Percentiles rank a stretch among this genome's conserved stretches.
Conservation (phyloP, 2,329 filamentous ascomycete genomes). For the Exophiala dermatitidis region DNA sequence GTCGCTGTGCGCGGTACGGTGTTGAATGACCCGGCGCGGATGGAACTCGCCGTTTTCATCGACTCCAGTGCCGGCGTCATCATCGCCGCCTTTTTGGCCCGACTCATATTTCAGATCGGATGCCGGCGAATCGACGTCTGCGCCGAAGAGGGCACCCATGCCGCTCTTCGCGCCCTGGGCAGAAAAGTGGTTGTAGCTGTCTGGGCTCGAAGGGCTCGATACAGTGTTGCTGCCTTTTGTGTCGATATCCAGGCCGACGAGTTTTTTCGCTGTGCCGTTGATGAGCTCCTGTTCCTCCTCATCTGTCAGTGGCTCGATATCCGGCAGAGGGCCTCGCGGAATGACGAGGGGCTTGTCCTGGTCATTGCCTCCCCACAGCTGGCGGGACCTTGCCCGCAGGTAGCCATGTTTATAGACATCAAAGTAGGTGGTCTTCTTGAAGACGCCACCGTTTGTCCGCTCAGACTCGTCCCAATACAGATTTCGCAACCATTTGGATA, state of each 20-base stretch:
- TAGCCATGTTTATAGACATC: slow-evolving; percentile 30
- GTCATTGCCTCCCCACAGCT: slow-evolving; percentile 13
- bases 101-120: slow-evolving; percentile 5
- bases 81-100: slow-evolving; percentile 7
- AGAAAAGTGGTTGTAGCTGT: slow-evolving; percentile 16
- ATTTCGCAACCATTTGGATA: slow-evolving; percentile 42
- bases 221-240: not conserved
- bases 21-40: slow-evolving; percentile 13
- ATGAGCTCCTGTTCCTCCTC: slow-evolving; percentile 24
- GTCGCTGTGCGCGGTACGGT: slow-evolving; percentile 21
- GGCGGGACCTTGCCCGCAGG: slow-evolving; percentile 17
- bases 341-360: slow-evolving; percentile 15
- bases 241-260: slow-evolving; percentile 11
- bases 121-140: slow-evolving; percentile 15
- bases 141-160: slow-evolving; percentile 19
- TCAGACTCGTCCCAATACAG: slow-evolving; percentile 43
- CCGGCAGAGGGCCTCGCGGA: slow-evolving; percentile 23
- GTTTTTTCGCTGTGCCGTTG: slow-evolving; percentile 10
- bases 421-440: slow-evolving; percentile 41
- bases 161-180: slow-evolving; percentile 14
- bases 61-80: slow-evolving; percentile 12
- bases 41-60: slow-evolving; percentile 22
- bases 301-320: slow-evolving; percentile 24
- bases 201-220: slow-evolving; percentile 1
- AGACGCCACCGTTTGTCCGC: slow-evolving; percentile 37